Evolutionary conservation across 352 stramenopile species (phyloP), one percentile per base, ranked within the genome.

Genomic region (Globisporangium paddicum): DNA sequence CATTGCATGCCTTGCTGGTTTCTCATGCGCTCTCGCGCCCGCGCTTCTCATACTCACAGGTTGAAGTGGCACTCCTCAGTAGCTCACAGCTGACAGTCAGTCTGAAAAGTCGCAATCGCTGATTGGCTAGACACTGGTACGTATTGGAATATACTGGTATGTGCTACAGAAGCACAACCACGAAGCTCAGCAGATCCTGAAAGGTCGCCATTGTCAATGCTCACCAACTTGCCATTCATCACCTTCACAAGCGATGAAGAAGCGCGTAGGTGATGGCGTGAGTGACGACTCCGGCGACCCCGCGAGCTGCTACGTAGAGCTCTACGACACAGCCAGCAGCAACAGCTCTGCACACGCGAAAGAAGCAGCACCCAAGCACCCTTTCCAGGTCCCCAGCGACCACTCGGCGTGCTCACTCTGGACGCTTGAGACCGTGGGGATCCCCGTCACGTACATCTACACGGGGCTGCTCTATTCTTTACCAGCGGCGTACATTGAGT

Each of bases 391-490:
- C 48, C 48, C 18, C 35, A n/a, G 30, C 9, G 46, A 3, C 26
- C 25, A 53, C 46, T 3, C 10, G n/a, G 18, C 47, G 6, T 40
- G 28, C 47, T 90, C 83, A 10, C 61, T 93, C 14, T 87, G 76
- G 73, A 71, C 69, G 35, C 40, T 63, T 2, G 66, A 78, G 48
- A 81, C 73, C 7, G 35, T 90, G 30, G 82, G 78, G 11, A 89
- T 93, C 57, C 84, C 82, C 11, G 60, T 92, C 58, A 89, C 80
- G 35, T 92, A 94, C 60, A 82, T 92, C 26, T 90, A 75, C 61
- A 87, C 80, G 9, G 84, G 80, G 5, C 46, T 94, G 4, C 70
- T 94, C 48, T 67, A 82, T 40, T 75, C 82, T 3, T 72, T 94
- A 11, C 84, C 84, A 9, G 71, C 75, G 56, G 79, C 84, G 46